phyloP scores from a whole-genome alignment of 805 yeast genomes.

The Isabelozyma pseudorhagii region DNA sequence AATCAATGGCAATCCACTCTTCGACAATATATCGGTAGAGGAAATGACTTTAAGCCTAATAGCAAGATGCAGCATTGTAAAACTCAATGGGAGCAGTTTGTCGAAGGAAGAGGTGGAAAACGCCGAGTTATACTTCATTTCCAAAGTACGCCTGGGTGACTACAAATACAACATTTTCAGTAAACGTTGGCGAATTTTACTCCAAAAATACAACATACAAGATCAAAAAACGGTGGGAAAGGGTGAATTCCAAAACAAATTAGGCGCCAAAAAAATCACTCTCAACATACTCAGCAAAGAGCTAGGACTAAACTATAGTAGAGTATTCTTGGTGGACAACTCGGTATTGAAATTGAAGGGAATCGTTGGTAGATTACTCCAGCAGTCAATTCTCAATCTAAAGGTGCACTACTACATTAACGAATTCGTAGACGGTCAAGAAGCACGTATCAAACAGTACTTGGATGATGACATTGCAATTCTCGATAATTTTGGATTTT shows the following conservation, averaged over 20 bases:
- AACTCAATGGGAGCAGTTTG: constrained; percentile 59
- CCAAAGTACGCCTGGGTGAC: constrained; percentile 39
- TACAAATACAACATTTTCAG: constrained; percentile 11
- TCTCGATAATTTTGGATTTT: constrained; percentile 21
- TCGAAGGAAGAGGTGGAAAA: constrained; percentile 48
- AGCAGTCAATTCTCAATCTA: constrained; percentile 19
- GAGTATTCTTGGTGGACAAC: constrained; percentile 20
- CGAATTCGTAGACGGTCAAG: constrained; percentile 11
- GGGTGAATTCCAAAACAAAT: neutral
- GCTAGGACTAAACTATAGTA: constrained; percentile 2
- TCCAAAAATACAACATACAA: constrained; percentile 28
- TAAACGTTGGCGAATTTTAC: constrained; percentile 44
- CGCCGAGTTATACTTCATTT: constrained; percentile 66
- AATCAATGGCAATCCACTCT: constrained; percentile 53
- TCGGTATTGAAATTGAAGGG: constrained; percentile 36
- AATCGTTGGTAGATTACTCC: constrained; percentile 13
- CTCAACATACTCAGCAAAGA: constrained; percentile 3
- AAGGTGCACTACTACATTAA: constrained; percentile 21
- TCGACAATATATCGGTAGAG: constrained; percentile 23
- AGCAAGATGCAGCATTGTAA: constrained; percentile 36
- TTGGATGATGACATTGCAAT: constrained; percentile 27
- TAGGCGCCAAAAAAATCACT: constrained; percentile 7
- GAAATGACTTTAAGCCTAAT: constrained; percentile 37
- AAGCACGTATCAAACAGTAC: constrained; percentile 10
- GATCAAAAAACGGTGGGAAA: neutral